phyloP scores from a whole-genome alignment of 805 yeast species.

The Suhomyces faveliae region DNA sequence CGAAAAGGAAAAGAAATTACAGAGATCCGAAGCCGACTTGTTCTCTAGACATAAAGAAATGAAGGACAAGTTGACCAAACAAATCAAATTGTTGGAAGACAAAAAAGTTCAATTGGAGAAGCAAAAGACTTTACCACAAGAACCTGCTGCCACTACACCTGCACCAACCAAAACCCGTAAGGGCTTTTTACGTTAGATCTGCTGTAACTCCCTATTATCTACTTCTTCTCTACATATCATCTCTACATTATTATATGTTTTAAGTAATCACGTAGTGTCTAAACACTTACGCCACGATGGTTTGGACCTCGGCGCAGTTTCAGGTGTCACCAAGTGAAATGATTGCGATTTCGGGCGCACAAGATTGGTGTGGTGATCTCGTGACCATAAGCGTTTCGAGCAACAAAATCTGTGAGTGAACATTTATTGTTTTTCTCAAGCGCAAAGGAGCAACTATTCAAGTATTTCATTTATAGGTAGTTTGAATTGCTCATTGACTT shows the following conservation, averaged over 20 bases:
- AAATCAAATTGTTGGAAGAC: conserved; percentile 86
- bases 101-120: conserved; percentile 78
- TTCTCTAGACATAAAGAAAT: conserved; percentile 94
- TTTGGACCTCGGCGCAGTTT: background rate
- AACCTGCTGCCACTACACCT: conserved; percentile 48
- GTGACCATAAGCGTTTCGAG: conserved; percentile 1
- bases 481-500: background rate
- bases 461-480: background rate
- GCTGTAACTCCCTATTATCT: background rate
- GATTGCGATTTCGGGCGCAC: background rate
- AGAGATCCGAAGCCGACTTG: conserved; percentile 94
- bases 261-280: background rate
- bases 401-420: conserved; percentile 4
- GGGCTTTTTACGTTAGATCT: conserved; percentile 67
- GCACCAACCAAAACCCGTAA: conserved; percentile 63
- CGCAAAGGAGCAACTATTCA: conserved; percentile 1
- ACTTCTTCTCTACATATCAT: background rate
- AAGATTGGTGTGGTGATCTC: background rate
- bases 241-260: conserved; percentile 2
- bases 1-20: conserved; percentile 95
- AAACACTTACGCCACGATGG: background rate
- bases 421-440: background rate
- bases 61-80: conserved; percentile 90
- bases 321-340: background rate
- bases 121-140: conserved; percentile 51